A percentile compares a stretch with the other conserved stretches of the same genome.
Evolutionary conservation across 2,329 filamentous ascomycete genomes (phyloP).

Genomic region (Emergomyces africanus): DNA sequence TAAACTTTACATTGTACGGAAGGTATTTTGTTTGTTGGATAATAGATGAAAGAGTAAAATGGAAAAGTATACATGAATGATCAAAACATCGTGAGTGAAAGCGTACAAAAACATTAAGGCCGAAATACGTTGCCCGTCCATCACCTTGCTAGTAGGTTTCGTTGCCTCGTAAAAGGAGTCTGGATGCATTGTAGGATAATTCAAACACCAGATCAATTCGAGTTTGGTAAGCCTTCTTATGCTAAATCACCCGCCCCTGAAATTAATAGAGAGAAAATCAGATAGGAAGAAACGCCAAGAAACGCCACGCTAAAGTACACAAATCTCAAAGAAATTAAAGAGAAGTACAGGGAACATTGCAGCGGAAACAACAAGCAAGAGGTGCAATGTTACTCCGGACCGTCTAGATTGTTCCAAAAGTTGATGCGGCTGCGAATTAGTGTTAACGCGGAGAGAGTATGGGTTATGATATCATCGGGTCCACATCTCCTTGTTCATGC

Average conservation of each 20-base stretch:
- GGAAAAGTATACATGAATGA: not conserved
- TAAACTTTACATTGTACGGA: not conserved
- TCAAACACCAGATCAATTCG: not conserved
- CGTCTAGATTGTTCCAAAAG: not conserved
- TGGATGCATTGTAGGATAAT: not conserved
- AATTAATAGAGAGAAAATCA: not conserved
- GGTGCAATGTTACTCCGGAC: not conserved
- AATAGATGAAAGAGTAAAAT: not conserved
- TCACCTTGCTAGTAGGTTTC: not conserved
- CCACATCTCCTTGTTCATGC: constrained; percentile 29
- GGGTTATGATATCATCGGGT: constrained; percentile 28
- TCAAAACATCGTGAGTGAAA: not conserved
- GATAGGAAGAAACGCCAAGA: not conserved
- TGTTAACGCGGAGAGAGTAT: not conserved
- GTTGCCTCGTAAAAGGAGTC: not conserved
- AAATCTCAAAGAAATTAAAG: not conserved
- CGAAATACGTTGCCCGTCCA: not conserved
- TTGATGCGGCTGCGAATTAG: not conserved
- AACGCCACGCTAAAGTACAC: constrained; percentile 1
- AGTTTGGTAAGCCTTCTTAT: not conserved
- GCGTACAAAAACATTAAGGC: not conserved
- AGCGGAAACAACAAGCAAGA: not conserved
- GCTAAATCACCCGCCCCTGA: not conserved
- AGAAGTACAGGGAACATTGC: not conserved
- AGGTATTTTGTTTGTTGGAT: not conserved